Evolutionary conservation across 306 rosid species (phyloP).

Genomic region (Glycine soja): DNA sequence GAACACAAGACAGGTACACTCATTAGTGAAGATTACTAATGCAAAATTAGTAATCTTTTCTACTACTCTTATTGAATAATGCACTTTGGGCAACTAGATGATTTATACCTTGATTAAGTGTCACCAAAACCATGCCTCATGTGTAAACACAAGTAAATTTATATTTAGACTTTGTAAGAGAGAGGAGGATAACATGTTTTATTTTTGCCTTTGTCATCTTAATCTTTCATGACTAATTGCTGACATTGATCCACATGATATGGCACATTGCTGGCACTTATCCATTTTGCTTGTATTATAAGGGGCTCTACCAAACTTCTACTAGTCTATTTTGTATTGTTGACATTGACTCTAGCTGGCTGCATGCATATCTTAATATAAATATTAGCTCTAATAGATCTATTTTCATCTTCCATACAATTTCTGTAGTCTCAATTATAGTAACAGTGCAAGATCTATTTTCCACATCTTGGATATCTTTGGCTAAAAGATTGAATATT

Average conservation of each 20-base stretch:
- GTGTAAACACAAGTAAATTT: slow-evolving; percentile 22
- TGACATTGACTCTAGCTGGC: slow-evolving; percentile 44
- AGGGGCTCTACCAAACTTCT: slow-evolving; percentile 38
- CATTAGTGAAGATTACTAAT: background rate
- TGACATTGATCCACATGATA: slow-evolving; percentile 43
- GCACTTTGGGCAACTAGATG: background rate
- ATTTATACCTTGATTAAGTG: no score
- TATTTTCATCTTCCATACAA: slow-evolving; percentile 29
- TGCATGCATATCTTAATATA: slow-evolving; percentile 36
- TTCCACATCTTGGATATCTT: slow-evolving; percentile 28
- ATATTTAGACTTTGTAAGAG: slow-evolving; percentile 12
- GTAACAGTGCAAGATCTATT: slow-evolving; percentile 44
- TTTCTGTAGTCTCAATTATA: slow-evolving; percentile 19
- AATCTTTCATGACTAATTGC: slow-evolving; percentile 4
- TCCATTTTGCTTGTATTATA: slow-evolving; percentile 35
- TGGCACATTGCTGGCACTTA: slow-evolving; percentile 47
- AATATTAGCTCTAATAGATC: slow-evolving; percentile 38
- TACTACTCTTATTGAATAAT: background rate
- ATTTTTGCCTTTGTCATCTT: background rate
- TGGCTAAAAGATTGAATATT: slow-evolving; percentile 37
- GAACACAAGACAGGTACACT: slow-evolving; percentile 42
- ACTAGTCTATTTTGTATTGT: slow-evolving; percentile 33
- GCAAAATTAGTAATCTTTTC: slow-evolving; percentile 2
- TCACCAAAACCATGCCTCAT: background rate
- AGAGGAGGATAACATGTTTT: background rate